Percentiles rank a stretch among this genome's conserved stretches.
Conservation (phyloP, 1,284 basidiomycete genomes). For the Malassezia globosa region DNA sequence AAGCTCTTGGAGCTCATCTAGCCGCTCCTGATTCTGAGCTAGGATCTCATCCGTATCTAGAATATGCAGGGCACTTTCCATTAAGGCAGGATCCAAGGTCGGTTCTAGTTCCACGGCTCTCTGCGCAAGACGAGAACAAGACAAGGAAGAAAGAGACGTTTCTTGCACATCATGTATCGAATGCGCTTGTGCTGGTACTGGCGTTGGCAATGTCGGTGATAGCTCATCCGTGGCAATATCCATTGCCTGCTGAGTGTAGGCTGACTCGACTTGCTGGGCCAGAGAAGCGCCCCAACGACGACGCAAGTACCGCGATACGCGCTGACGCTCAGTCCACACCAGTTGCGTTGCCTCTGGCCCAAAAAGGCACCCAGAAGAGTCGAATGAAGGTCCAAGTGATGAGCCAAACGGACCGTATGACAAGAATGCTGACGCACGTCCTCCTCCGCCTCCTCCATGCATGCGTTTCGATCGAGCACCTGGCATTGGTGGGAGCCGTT, state of each 20-base stretch:
- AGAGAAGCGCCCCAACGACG: constrained; percentile 8
- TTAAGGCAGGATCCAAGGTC: constrained; percentile 9
- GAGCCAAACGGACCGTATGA: constrained; percentile 34
- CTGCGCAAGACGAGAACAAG: neutral
- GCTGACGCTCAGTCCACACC: constrained; percentile 12
- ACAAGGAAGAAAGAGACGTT: constrained; percentile 2
- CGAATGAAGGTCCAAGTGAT: constrained; percentile 33
- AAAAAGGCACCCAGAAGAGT: constrained; percentile 24
- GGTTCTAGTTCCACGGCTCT: constrained; percentile 11
- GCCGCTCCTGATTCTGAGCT: constrained; percentile 21
- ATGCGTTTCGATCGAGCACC: too few species aligned
- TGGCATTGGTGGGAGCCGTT: constrained; percentile 12
- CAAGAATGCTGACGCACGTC: constrained; percentile 21
- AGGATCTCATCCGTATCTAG: constrained; percentile 25
- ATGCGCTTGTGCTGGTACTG: too few species aligned
- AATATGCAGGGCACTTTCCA: constrained; percentile 16
- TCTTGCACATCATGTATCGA: too few species aligned
- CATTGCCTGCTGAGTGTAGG: constrained; percentile 11
- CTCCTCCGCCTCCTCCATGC: too few species aligned
- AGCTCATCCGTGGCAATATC: neutral
- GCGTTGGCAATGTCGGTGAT: constrained; percentile 1
- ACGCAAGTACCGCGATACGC: neutral
- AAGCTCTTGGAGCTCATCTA: constrained; percentile 32
- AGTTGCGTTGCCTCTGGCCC: constrained; percentile 17
- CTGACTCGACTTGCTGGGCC: constrained; percentile 10